Percentiles rank a stretch among this genome's conserved stretches.
These are phyloP conservation scores for Fusarium sp. DNA, from an alignment of 2,329 filamentous ascomycete species.

Conservation along the genomic window DNA sequence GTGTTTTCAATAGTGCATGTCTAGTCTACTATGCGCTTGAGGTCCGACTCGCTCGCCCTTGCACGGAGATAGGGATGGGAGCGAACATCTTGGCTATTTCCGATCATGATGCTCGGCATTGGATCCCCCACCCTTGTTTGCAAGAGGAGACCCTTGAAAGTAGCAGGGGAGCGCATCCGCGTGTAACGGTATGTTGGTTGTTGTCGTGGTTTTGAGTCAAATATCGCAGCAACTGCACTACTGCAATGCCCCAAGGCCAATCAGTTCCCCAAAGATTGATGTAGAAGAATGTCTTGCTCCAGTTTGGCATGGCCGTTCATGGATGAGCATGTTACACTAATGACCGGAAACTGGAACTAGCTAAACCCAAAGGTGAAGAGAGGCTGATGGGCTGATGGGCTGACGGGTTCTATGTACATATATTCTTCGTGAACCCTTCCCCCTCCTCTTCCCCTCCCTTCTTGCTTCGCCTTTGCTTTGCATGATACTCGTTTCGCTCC, in stretches of 20 bases:
- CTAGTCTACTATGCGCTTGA: neutral
- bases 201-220: neutral
- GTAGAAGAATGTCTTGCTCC: slow-evolving; percentile 5
- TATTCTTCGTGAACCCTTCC: slow-evolving; percentile 1
- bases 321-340: slow-evolving; percentile 13
- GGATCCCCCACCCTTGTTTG: neutral
- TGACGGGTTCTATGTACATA: neutral
- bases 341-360: slow-evolving; percentile 1
- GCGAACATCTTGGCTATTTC: neutral
- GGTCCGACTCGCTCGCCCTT: neutral
- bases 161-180: neutral
- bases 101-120: neutral
- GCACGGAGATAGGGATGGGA: neutral
- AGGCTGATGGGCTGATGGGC: neutral
- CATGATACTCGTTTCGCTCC: neutral
- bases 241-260: neutral
- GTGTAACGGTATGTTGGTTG: slow-evolving; percentile 8
- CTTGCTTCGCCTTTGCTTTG: neutral
- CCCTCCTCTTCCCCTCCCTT: slow-evolving; percentile 4
- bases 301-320: neutral
- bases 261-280: neutral
- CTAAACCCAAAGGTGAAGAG: neutral
- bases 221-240: no score
- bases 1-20: neutral
- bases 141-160: neutral